Conservation (phyloP, 208 protist genomes). For the Crithidia fasciculata region DNA sequence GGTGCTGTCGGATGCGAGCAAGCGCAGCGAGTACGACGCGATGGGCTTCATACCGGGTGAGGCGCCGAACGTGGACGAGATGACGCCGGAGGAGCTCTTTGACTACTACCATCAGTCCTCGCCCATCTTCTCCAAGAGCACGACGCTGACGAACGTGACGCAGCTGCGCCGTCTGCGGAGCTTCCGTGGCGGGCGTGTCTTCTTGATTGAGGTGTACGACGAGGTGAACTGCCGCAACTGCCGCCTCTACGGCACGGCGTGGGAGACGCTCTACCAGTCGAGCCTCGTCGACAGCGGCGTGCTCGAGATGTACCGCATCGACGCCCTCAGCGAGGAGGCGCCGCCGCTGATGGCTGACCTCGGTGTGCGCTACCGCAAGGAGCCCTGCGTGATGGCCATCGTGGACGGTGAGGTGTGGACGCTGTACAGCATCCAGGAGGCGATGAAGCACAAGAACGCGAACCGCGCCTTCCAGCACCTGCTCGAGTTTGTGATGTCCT, state of each 20-base stretch:
- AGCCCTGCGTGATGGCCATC: conserved; percentile 53
- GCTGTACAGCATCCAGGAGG: conserved; percentile 46
- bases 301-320: conserved; percentile 85
- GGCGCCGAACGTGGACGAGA: conserved; percentile 42
- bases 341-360: conserved; percentile 46
- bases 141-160: conserved; percentile 47
- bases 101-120: conserved; percentile 69
- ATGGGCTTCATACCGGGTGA: conserved; percentile 75
- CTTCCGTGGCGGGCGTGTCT: conserved; percentile 72
- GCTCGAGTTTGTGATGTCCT: conserved; percentile 77
- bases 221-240: conserved; percentile 61
- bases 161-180: conserved; percentile 54
- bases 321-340: conserved; percentile 61
- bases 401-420: conserved; percentile 74
- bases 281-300: conserved; percentile 59
- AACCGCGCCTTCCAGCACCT: conserved; percentile 42
- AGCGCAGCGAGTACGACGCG: conserved; percentile 76
- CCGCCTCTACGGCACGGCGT: conserved; percentile 57
- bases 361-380: conserved; percentile 33
- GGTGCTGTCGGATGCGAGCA: conserved; percentile 72
- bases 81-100: conserved; percentile 71
- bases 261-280: conserved; percentile 77
- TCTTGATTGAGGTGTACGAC: conserved; percentile 80
- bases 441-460: conserved; percentile 41
- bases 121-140: conserved; percentile 82